Evolutionary conservation across 2,329 filamentous ascomycete genomes (phyloP).

Genomic region (Aspergillus sp.): DNA sequence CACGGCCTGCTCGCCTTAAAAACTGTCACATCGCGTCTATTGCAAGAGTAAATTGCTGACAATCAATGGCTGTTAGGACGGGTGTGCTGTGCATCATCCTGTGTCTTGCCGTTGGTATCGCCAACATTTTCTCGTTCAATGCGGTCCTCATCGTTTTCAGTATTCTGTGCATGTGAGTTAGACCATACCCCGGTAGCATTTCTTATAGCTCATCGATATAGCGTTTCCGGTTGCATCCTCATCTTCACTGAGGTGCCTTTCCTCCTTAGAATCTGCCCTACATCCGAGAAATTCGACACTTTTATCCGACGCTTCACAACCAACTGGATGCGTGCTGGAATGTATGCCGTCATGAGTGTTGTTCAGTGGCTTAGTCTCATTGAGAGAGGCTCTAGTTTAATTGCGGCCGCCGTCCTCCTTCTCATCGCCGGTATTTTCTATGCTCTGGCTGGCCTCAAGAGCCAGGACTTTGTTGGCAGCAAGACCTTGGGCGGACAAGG

Average conservation of each 20-base stretch:
- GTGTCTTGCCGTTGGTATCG: constrained; percentile 67
- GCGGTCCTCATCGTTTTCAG: constrained; percentile 61
- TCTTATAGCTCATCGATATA: constrained; percentile 52
- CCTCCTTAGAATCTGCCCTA: constrained; percentile 95
- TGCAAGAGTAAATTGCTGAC: constrained; percentile 15
- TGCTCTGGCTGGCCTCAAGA: constrained; percentile 45
- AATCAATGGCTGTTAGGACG: constrained; percentile 32
- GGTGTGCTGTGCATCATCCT: constrained; percentile 63
- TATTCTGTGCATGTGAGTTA: constrained; percentile 56
- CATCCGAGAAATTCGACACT: constrained; percentile 81
- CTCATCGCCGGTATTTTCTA: constrained; percentile 79
- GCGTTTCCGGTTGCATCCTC: constrained; percentile 69
- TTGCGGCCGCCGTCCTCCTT: constrained; percentile 82
- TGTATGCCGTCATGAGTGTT: constrained; percentile 78
- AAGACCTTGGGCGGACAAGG: constrained; percentile 94
- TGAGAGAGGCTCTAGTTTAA: constrained; percentile 65
- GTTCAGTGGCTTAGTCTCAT: constrained; percentile 83
- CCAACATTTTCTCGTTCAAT: constrained; percentile 65
- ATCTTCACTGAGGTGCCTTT: constrained; percentile 89
- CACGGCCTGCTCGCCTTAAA: background rate
- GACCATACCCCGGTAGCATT: background rate
- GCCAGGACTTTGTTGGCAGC: constrained; percentile 59
- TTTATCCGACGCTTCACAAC: constrained; percentile 91
- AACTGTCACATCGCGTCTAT: background rate
- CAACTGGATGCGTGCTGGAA: constrained; percentile 91